Conservation (phyloP, 202 grass and related monocot species). For the Eragrostis tef region DNA sequence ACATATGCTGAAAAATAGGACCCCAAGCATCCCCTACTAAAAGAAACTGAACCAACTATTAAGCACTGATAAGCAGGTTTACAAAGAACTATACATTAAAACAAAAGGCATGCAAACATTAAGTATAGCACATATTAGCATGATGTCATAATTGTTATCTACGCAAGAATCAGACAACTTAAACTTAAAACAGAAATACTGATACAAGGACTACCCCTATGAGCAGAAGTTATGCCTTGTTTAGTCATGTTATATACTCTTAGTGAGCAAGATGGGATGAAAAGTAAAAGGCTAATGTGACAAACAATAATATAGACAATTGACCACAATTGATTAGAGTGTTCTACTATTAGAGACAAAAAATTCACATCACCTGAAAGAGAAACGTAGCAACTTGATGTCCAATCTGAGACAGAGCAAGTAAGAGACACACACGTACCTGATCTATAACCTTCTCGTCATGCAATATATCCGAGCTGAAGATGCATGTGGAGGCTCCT, state of each 20-base stretch:
- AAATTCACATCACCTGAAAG: background rate
- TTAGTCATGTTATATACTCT: slow-evolving; percentile 11
- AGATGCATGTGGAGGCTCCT: slow-evolving; percentile 86
- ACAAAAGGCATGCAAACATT: background rate
- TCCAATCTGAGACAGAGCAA: slow-evolving; percentile 1
- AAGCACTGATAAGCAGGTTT: slow-evolving; percentile 12
- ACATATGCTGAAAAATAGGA: slow-evolving; percentile 19
- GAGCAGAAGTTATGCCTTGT: background rate
- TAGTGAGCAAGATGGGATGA: background rate
- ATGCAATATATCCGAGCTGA: slow-evolving; percentile 86
- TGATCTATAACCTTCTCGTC: slow-evolving; percentile 93
- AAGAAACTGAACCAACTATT: background rate
- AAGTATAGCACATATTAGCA: slow-evolving; percentile 5
- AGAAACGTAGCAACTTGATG: background rate
- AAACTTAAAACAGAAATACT: slow-evolving; percentile 12
- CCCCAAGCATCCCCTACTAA: background rate
- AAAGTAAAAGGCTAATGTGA: background rate
- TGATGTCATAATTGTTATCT: background rate
- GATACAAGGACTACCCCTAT: background rate
- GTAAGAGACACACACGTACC: slow-evolving; percentile 52
- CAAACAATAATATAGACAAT: slow-evolving; percentile 3
- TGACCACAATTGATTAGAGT: slow-evolving; percentile 7
- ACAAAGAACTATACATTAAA: background rate
- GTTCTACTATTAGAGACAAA: background rate
- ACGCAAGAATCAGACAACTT: background rate